Conservation (phyloP, 805 yeast genomes). For the Cyberlindnera saturnus region DNA sequence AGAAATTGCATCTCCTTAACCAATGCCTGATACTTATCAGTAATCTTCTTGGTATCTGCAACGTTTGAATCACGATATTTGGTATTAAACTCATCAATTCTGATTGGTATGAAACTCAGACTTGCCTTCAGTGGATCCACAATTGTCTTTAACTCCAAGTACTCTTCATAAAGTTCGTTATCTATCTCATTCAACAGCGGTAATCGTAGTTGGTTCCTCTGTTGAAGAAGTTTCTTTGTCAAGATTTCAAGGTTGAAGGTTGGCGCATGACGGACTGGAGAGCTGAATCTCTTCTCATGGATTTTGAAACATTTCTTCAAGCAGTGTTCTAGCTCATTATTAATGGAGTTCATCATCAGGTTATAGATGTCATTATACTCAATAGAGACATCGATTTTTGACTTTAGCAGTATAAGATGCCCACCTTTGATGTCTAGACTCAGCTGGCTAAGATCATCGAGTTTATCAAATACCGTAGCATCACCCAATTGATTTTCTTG, state of each 20-base stretch:
- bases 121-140: constrained; percentile 47
- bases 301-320: constrained; percentile 30
- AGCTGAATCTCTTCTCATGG: constrained; percentile 32
- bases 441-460: constrained; percentile 29
- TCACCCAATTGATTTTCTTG: constrained; percentile 23
- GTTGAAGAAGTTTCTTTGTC: constrained; percentile 25
- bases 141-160: constrained; percentile 33
- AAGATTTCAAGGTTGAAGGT: constrained; percentile 30
- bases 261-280: constrained; percentile 37
- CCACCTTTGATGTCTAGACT: constrained; percentile 23
- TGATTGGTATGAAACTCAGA: constrained; percentile 44
- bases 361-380: constrained; percentile 39
- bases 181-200: constrained; percentile 37
- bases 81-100: constrained; percentile 38
- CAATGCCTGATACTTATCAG: constrained; percentile 34
- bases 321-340: constrained; percentile 32
- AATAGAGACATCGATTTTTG: constrained; percentile 32
- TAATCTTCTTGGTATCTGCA: constrained; percentile 25
- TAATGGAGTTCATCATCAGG: constrained; percentile 36
- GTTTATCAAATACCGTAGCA: constrained; percentile 21
- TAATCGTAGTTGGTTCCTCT: constrained; percentile 26
- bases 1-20: constrained; percentile 36
- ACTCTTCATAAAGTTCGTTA: constrained; percentile 35
- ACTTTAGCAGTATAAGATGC: constrained; percentile 24
- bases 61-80: constrained; percentile 15